Evolutionary conservation across 2,329 filamentous ascomycete species (phyloP).

Genomic region (Aspergillus proliferans): DNA sequence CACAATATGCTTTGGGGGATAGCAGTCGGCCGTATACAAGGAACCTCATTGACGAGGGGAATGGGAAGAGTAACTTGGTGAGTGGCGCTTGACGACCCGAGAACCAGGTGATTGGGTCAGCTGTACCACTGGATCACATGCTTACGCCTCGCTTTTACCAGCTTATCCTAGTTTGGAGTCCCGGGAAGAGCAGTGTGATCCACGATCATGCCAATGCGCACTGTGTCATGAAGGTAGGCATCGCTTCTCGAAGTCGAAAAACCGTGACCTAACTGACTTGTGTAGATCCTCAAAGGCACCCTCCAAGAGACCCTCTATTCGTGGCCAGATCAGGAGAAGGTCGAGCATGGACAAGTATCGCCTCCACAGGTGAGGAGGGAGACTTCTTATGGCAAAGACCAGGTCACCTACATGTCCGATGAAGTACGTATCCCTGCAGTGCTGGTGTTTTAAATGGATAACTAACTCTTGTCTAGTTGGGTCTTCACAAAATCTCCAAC

Average conservation of each 20-base stretch:
- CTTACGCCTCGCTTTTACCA: slow-evolving; percentile 32
- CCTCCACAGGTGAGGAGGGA: slow-evolving; percentile 62
- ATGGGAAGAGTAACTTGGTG: slow-evolving; percentile 71
- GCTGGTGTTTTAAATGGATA: background rate
- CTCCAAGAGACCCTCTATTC: slow-evolving; percentile 76
- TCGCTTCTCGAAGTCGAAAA: background rate
- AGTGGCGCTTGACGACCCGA: slow-evolving; percentile 21
- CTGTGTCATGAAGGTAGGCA: slow-evolving; percentile 70
- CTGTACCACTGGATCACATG: background rate
- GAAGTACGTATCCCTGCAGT: slow-evolving; percentile 33
- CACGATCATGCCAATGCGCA: slow-evolving; percentile 87
- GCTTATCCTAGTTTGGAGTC: slow-evolving; percentile 85
- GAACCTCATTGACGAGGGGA: slow-evolving; percentile 84
- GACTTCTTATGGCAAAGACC: slow-evolving; percentile 61
- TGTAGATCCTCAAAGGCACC: slow-evolving; percentile 64
- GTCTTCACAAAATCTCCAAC: slow-evolving; percentile 77
- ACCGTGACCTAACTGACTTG: background rate
- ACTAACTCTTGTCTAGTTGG: slow-evolving; percentile 49
- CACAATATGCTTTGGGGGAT: slow-evolving; percentile 68
- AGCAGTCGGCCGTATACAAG: slow-evolving; percentile 67
- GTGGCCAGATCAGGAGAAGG: slow-evolving; percentile 53
- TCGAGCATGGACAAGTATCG: slow-evolving; percentile 41
- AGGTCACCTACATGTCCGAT: slow-evolving; percentile 88
- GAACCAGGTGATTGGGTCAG: background rate
- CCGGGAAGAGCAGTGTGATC: slow-evolving; percentile 74